Evolutionary conservation across 495 filamentous ascomycete genomes (phyloP).

Genomic region (Tuber microsphaerosporum): DNA sequence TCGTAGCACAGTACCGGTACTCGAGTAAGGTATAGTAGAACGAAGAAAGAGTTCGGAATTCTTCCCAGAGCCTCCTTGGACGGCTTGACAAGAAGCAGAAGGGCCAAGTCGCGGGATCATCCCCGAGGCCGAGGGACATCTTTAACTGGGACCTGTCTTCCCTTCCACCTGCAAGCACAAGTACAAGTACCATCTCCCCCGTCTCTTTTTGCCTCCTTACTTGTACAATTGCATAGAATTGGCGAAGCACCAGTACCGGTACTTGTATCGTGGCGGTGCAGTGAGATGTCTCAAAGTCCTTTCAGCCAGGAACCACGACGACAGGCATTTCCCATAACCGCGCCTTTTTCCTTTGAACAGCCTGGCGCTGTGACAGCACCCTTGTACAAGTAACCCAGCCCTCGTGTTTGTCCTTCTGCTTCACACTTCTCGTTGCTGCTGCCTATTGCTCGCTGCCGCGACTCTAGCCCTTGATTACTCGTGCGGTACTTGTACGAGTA

Average conservation of each 20-base stretch:
- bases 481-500: background rate
- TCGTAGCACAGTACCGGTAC: too few relatives aligned
- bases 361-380: background rate
- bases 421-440: background rate
- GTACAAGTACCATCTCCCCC: too few relatives aligned
- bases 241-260: background rate
- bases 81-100: background rate
- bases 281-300: background rate
- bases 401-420: background rate
- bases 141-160: background rate
- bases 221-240: background rate
- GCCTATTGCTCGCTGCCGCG: background rate
- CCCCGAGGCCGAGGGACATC: background rate
- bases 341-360: background rate
- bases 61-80: background rate
- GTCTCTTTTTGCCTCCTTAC: background rate
- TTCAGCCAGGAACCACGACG: background rate
- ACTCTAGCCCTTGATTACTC: background rate
- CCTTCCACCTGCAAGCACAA: background rate
- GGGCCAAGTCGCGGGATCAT: background rate
- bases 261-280: too few relatives aligned
- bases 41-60: background rate
- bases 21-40: too few relatives aligned
- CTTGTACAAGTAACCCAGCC: constrained; percentile 6
- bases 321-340: too few relatives aligned